Evolutionary conservation across 163 green algal genomes (phyloP), one percentile per base, ranked within the genome.

Genomic region (Scenedesmus sp.): DNA sequence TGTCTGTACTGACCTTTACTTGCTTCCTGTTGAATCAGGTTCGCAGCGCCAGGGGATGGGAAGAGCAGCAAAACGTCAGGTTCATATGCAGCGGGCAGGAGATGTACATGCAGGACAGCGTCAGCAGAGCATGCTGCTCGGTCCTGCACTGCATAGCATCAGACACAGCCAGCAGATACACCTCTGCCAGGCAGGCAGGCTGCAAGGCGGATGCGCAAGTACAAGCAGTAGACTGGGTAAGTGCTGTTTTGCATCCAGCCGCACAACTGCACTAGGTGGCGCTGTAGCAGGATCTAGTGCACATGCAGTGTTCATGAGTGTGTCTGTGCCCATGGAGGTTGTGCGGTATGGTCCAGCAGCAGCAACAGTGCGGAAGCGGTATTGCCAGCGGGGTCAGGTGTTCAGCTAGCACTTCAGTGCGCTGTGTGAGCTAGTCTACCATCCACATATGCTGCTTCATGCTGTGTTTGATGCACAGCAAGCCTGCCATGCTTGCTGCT

Each of bases 81-180:
- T 89, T 95, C 18, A 84, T 95, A 0, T 94, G 91, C 83, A 90
- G 82, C 4, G 94, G 94, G 16, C 84, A 87, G 20, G 94, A 95
- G 62, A 52, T 95, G 16, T 94, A 92, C 26, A 77, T 89, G 81
- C 82, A 93, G 10, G 92, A 95, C 59, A 73, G 57, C 10, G 91
- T 92, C 12, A 87, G 86, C 60, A 88, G 89, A 7, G 92, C 91
- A 20, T 56, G 81, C 4, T 82, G 88, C 2, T 77, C 57, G 23
- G 92, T 94, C 18, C 46, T 95, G 59, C 94, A 95, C 88, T 94
- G 91, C 86, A 94, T 94, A n/a, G 57, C 92, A 12, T 86, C 77
- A 23, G 93, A 94, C 52, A 59, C 77, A 84, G 66, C 62, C 73
- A 62, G 10, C 20, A 86, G 16, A 64, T 52, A 23, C 88, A 60